These are phyloP conservation scores for Marchantia paleacea DNA, from an alignment of 225 moss, liverwort and hornwort genomes.

Conservation along the genomic window DNA sequence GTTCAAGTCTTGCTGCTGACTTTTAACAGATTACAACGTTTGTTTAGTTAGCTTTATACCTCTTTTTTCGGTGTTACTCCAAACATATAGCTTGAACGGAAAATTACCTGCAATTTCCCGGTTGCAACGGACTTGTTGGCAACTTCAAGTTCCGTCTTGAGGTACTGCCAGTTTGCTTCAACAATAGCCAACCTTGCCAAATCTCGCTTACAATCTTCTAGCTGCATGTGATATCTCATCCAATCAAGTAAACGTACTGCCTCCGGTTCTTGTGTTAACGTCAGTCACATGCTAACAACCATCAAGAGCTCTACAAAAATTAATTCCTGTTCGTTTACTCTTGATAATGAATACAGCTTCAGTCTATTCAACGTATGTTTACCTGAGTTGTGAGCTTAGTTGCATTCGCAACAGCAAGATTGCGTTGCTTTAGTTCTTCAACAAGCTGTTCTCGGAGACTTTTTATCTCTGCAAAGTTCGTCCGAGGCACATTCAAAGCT, in stretches of 20 bases:
- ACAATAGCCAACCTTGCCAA: conserved; percentile 34
- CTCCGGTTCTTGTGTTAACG: neutral
- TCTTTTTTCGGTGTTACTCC: too few species aligned
- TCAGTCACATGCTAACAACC: neutral
- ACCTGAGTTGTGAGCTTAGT: conserved; percentile 28
- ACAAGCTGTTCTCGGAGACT: conserved; percentile 38
- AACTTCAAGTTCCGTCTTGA: conserved; percentile 29
- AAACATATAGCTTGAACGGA: neutral
- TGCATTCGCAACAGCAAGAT: conserved; percentile 26
- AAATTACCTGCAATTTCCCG: conserved; percentile 22
- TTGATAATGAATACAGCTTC: neutral
- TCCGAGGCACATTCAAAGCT: conserved; percentile 48
- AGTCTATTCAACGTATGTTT: neutral
- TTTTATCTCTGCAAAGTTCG: conserved; percentile 41
- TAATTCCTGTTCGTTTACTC: neutral
- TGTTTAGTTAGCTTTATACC: too few species aligned
- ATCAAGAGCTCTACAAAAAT: neutral
- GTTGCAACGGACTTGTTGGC: conserved; percentile 21
- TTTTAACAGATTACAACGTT: too few species aligned
- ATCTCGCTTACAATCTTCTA: conserved; percentile 38
- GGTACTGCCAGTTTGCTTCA: conserved; percentile 32
- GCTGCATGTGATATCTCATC: conserved; percentile 13
- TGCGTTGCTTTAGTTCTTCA: conserved; percentile 39
- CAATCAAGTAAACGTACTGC: neutral
- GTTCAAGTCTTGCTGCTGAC: too few species aligned